A percentile compares a stretch with the other conserved stretches of the same genome.
These are phyloP conservation scores for Phycomyces blakesleeanus DNA, from an alignment of 192 early-diverging fungal species.

Conservation along the genomic window DNA sequence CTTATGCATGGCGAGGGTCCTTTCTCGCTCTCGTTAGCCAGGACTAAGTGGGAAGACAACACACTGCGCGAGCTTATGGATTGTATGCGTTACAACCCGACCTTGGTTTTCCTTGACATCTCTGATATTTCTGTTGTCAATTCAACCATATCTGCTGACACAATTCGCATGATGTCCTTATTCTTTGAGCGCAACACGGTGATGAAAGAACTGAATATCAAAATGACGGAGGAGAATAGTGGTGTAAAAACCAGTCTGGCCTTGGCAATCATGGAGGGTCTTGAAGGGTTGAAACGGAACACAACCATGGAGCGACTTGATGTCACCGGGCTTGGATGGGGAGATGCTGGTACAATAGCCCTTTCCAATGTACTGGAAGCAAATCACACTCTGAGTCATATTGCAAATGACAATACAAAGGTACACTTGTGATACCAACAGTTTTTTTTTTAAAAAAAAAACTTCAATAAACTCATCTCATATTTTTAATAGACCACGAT, in stretches of 20 bases:
- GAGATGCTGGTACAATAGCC: constrained; percentile 3
- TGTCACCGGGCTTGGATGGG: constrained; percentile 8
- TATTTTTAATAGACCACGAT: background rate
- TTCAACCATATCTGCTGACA: constrained; percentile 36
- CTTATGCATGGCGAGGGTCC: constrained; percentile 38
- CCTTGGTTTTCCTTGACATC: constrained; percentile 38
- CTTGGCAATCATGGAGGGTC: background rate
- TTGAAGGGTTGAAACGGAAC: background rate
- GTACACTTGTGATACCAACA: no score
- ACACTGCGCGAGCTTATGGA: constrained; percentile 44
- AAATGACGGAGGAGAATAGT: constrained; percentile 11
- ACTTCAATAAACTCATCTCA: no score
- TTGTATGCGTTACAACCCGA: constrained; percentile 38
- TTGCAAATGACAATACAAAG: background rate
- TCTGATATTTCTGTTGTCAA: constrained; percentile 33
- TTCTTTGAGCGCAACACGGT: constrained; percentile 29
- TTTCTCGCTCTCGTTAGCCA: constrained; percentile 35
- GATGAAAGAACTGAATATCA: constrained; percentile 36
- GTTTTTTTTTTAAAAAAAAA: no score
- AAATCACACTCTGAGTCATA: background rate
- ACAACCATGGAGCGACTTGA: constrained; percentile 5
- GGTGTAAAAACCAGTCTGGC: background rate
- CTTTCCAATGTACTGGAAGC: constrained; percentile 2
- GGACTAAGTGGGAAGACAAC: constrained; percentile 46
- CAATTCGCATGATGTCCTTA: constrained; percentile 33